phyloP scores from a whole-genome alignment of 331 rosid species.

The Quercus lobata region DNA sequence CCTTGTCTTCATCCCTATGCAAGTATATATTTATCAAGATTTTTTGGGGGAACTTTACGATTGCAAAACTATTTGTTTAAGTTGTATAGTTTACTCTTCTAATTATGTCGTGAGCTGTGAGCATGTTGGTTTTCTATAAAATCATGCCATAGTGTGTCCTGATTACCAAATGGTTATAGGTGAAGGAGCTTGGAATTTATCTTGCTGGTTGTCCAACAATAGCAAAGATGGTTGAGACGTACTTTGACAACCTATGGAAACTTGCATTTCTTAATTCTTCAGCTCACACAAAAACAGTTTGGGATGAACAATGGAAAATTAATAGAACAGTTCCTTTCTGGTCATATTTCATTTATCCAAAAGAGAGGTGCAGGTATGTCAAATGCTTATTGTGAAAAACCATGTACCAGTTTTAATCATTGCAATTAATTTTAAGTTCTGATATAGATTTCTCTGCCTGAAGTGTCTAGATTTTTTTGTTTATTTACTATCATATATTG shows the following conservation, averaged over 20 bases:
- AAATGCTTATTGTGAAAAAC: neutral
- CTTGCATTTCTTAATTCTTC: conserved; percentile 59
- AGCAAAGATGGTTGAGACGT: conserved; percentile 62
- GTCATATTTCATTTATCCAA: conserved; percentile 65
- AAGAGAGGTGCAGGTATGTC: conserved; percentile 69
- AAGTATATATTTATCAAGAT: too few relatives aligned
- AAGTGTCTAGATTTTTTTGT: neutral
- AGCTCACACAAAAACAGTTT: conserved; percentile 47
- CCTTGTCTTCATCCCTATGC: too few relatives aligned
- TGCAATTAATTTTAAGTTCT: neutral
- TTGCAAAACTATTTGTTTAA: neutral
- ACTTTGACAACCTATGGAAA: conserved; percentile 76
- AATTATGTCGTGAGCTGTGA: neutral
- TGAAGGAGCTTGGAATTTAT: conserved; percentile 89
- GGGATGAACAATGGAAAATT: conserved; percentile 82
- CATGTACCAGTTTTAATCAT: neutral
- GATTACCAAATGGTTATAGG: conserved; percentile 42
- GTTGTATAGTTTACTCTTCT: neutral
- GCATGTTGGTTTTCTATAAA: neutral
- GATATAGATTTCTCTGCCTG: neutral
- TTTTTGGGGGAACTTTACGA: too few relatives aligned
- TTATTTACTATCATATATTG: neutral
- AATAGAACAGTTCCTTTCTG: conserved; percentile 87
- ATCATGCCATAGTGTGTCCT: neutral
- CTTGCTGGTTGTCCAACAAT: conserved; percentile 63